Percentiles rank a stretch among this genome's conserved stretches.
Conservation (phyloP, 768 basidiomycete species). For the Podaxis sp. region DNA sequence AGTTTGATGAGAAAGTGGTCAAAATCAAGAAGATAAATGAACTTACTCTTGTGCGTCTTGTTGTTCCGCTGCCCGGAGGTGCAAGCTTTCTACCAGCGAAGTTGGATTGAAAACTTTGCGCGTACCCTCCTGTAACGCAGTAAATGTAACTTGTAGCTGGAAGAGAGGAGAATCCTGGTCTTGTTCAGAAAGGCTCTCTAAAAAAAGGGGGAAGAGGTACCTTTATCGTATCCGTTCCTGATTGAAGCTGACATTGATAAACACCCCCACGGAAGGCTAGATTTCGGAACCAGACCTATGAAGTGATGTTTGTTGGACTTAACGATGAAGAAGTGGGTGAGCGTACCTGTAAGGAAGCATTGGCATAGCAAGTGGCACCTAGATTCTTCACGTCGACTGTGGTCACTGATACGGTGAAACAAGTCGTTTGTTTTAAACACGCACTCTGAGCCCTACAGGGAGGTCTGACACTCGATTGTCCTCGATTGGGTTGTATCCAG, state of each 20-base stretch:
- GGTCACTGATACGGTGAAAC: not conserved
- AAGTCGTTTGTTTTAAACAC: slow-evolving; percentile 12
- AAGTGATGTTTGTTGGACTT: slow-evolving; percentile 2
- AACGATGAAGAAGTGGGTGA: not conserved
- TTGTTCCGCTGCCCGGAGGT: slow-evolving; percentile 80
- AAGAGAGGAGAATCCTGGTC: slow-evolving; percentile 74
- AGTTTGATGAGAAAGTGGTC: not conserved
- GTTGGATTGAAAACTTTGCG: slow-evolving; percentile 78
- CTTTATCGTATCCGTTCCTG: slow-evolving; percentile 44
- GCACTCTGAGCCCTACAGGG: slow-evolving; percentile 80
- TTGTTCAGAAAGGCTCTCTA: slow-evolving; percentile 1
- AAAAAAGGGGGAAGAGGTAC: slow-evolving; percentile 21
- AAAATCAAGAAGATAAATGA: slow-evolving; percentile 6
- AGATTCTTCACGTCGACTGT: slow-evolving; percentile 78
- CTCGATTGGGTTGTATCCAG: slow-evolving; percentile 56
- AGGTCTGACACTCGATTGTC: slow-evolving; percentile 48
- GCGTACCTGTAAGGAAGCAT: slow-evolving; percentile 85
- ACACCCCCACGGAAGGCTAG: slow-evolving; percentile 79
- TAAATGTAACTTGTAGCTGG: slow-evolving; percentile 78
- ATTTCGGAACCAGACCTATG: slow-evolving; percentile 91
- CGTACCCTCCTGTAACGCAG: slow-evolving; percentile 76
- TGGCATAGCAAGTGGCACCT: slow-evolving; percentile 96
- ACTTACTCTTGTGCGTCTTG: slow-evolving; percentile 96
- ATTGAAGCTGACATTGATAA: slow-evolving; percentile 68
- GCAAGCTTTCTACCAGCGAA: slow-evolving; percentile 82